These are phyloP conservation scores for Chaetomium cochliodes DNA, from an alignment of 495 filamentous ascomycete species.

Conservation along the genomic window DNA sequence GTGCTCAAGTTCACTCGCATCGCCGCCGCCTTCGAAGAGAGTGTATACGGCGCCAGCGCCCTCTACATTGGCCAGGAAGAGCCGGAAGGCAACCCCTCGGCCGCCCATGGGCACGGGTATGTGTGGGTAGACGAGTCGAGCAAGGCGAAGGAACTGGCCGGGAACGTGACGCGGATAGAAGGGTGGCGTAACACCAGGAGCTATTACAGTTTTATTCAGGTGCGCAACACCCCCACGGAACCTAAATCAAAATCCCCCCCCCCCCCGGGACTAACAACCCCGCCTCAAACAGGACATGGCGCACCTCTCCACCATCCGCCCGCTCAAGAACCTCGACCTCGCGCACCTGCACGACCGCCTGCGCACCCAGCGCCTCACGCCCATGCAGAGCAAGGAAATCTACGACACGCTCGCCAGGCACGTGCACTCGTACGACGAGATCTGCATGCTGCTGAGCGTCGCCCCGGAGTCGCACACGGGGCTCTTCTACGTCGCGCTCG, in stretches of 20 bases:
- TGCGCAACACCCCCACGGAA: conserved; percentile 27
- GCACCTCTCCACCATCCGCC: conserved; percentile 62
- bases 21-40: conserved; percentile 91
- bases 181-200: conserved; percentile 93
- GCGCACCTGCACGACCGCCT: conserved; percentile 90
- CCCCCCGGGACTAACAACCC: conserved; percentile 1
- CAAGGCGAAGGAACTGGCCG: conserved; percentile 81
- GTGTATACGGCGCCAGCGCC: conserved; percentile 85
- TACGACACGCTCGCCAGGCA: conserved; percentile 76
- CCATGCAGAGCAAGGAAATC: conserved; percentile 69
- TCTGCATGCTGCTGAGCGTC: conserved; percentile 82
- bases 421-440: conserved; percentile 80
- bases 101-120: conserved; percentile 69
- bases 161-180: conserved; percentile 87
- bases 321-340: conserved; percentile 80
- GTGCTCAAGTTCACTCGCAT: conserved; percentile 87
- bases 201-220: conserved; percentile 93
- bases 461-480: conserved; percentile 85
- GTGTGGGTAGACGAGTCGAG: conserved; percentile 84
- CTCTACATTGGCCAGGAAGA: conserved; percentile 82
- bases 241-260: background rate
- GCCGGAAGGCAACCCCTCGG: conserved; percentile 57
- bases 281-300: conserved; percentile 57
- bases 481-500: conserved; percentile 86
- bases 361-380: conserved; percentile 69